A percentile compares a stretch with the other conserved stretches of the same genome.
phyloP scores from a whole-genome alignment of 1,139 yeast genomes.

The Suhomyces maxii region DNA sequence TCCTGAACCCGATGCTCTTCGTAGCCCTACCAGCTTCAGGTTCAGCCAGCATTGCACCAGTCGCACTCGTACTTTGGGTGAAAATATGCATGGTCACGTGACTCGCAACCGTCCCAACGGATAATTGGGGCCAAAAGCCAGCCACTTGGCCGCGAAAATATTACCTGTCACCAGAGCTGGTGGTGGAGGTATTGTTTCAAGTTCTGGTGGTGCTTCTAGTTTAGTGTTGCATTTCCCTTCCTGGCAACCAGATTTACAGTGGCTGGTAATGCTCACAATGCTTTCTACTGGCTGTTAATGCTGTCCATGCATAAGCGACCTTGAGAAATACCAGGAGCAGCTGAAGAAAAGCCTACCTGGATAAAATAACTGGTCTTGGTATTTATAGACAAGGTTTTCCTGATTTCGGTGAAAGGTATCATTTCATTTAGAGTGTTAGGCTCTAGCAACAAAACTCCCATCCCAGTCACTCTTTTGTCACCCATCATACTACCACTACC shows the following conservation, averaged over 20 bases:
- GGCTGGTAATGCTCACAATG: constrained; percentile 9
- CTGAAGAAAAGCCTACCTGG: not conserved
- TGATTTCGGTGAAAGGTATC: not conserved
- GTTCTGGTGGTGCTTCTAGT: constrained; percentile 1
- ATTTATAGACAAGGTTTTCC: not conserved
- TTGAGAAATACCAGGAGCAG: not conserved
- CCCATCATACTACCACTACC: too few relatives aligned
- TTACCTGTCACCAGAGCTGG: constrained; percentile 1
- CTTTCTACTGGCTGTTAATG: constrained; percentile 4
- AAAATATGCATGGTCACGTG: not conserved
- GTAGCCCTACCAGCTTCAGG: not conserved
- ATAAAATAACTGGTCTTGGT: not conserved
- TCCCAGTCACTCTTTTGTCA: too few relatives aligned
- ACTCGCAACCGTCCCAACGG: not conserved
- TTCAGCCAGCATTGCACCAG: not conserved
- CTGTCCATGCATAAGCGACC: constrained; percentile 8
- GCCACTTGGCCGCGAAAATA: constrained; percentile 2
- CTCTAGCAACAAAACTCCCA: too few relatives aligned
- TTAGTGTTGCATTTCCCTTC: not conserved
- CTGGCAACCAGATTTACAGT: constrained; percentile 4
- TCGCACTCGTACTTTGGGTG: not conserved
- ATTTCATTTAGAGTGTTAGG: too few relatives aligned
- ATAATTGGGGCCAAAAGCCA: not conserved
- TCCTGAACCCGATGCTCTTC: not conserved
- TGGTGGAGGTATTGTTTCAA: not conserved